Conservation (phyloP, 108 stramenopile genomes). For the Nitzschia sp. region DNA sequence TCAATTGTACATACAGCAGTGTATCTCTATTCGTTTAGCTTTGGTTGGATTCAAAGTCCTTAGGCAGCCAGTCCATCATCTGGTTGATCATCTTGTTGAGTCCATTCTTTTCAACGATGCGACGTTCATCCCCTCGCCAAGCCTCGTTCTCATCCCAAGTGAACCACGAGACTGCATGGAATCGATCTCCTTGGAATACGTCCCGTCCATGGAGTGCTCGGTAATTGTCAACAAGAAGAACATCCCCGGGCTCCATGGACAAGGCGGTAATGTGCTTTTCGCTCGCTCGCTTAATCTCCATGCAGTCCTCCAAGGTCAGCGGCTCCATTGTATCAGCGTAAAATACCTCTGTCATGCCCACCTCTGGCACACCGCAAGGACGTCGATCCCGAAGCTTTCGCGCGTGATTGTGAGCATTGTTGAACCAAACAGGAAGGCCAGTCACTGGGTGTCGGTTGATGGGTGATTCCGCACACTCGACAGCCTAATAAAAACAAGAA, state of each 20-base stretch:
- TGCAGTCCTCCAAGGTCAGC: constrained; percentile 78
- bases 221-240: constrained; percentile 91
- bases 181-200: constrained; percentile 90
- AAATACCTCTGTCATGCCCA: constrained; percentile 93
- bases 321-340: constrained; percentile 90
- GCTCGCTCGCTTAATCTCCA: constrained; percentile 82
- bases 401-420: constrained; percentile 90
- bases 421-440: constrained; percentile 89
- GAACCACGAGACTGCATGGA: constrained; percentile 92
- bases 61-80: constrained; percentile 93
- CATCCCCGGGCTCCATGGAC: constrained; percentile 91
- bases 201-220: constrained; percentile 90
- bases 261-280: constrained; percentile 91
- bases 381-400: constrained; percentile 84
- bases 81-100: constrained; percentile 84
- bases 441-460: constrained; percentile 92
- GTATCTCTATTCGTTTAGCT: constrained; percentile 39
- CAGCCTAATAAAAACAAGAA: constrained; percentile 46
- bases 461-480: constrained; percentile 82
- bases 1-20: background rate
- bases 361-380: constrained; percentile 90
- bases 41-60: constrained; percentile 89
- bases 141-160: constrained; percentile 86
- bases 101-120: constrained; percentile 88
- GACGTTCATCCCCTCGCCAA: constrained; percentile 86